Conservation (phyloP, 2,329 filamentous ascomycete species). For the Alternaria incomplexa region DNA sequence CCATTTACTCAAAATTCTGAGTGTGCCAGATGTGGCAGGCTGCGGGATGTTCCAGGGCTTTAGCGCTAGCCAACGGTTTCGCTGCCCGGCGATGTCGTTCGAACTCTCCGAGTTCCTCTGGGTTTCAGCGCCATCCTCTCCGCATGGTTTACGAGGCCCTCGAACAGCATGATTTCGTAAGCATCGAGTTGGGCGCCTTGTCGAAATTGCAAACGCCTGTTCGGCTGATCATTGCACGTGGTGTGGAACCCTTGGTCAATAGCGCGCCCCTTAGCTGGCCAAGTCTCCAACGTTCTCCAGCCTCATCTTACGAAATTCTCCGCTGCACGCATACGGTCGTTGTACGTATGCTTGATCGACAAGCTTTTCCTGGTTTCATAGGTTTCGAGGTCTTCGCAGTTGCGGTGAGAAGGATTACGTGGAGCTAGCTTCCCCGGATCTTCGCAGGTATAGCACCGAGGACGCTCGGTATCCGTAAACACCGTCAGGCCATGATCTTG, state of each 20-base stretch:
- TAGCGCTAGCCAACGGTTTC: background rate
- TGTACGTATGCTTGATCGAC: background rate
- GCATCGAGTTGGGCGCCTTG: background rate
- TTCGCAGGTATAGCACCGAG: background rate
- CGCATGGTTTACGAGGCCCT: background rate
- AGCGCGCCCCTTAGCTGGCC: background rate
- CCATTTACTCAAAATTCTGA: background rate
- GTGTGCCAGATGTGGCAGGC: background rate
- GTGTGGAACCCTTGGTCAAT: background rate
- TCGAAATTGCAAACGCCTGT: background rate
- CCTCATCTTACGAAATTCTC: conserved; percentile 1
- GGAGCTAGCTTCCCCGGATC: background rate
- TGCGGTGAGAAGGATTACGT: background rate
- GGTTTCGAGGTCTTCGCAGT: background rate
- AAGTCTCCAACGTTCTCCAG: background rate
- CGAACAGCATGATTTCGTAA: background rate
- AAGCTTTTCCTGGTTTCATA: background rate
- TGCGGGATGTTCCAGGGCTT: background rate
- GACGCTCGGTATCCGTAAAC: background rate
- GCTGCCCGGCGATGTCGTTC: background rate
- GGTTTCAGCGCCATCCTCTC: background rate
- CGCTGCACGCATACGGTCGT: background rate
- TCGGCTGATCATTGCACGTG: background rate
- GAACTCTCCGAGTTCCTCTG: background rate
- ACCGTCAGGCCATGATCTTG: background rate